Conservation (phyloP, 257 asterid genomes). For the Petunia secreta region DNA sequence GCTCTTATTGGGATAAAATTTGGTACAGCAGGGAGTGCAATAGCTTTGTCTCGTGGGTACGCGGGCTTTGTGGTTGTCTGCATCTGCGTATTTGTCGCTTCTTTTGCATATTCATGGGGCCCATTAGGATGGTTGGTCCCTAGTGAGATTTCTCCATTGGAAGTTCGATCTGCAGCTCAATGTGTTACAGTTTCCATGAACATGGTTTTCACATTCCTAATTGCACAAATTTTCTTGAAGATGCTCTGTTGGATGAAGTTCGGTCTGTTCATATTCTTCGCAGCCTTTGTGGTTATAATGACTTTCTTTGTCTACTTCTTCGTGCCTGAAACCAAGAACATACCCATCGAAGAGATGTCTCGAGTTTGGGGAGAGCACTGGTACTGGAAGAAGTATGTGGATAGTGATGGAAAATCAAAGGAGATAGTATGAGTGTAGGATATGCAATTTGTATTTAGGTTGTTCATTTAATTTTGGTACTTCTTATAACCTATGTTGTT, state of each 20-base stretch:
- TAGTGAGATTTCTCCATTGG: slow-evolving; percentile 40
- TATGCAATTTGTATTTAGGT: too few species aligned
- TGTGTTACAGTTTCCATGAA: neutral
- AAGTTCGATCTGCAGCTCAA: neutral
- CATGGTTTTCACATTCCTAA: slow-evolving; percentile 40
- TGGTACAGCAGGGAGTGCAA: slow-evolving; percentile 29
- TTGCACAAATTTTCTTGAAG: slow-evolving; percentile 28
- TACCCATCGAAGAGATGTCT: slow-evolving; percentile 35
- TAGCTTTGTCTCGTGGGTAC: neutral
- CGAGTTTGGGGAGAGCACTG: neutral
- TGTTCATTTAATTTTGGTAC: too few species aligned
- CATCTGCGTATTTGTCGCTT: slow-evolving; percentile 35
- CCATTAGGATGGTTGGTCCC: slow-evolving; percentile 47
- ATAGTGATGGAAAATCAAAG: neutral
- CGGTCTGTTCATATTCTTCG: slow-evolving; percentile 39
- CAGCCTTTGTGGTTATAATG: slow-evolving; percentile 29
- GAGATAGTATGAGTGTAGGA: neutral
- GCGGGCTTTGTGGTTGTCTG: slow-evolving; percentile 16
- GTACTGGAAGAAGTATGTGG: neutral
- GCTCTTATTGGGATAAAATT: slow-evolving; percentile 30
- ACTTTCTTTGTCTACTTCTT: slow-evolving; percentile 24
- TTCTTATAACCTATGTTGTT: too few species aligned
- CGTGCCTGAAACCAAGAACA: slow-evolving; percentile 37
- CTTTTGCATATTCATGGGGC: slow-evolving; percentile 48
- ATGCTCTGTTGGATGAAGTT: slow-evolving; percentile 39